A percentile compares a stretch with the other conserved stretches of the same genome.
phyloP scores from a whole-genome alignment of 495 filamentous ascomycete genomes.

The Chaetomium fimeti region DNA sequence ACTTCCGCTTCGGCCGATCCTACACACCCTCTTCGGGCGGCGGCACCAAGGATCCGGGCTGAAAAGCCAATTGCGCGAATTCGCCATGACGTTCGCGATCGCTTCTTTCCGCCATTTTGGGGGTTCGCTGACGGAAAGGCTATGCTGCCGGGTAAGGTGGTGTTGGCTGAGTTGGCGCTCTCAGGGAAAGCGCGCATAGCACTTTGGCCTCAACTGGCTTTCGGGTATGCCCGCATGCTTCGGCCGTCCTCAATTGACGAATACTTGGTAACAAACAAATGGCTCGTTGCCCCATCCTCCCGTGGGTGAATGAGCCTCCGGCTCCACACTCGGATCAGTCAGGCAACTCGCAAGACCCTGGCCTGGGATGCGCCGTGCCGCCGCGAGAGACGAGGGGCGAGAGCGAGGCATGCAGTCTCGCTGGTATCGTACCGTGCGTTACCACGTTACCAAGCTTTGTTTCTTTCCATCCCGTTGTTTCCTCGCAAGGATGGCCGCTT shows the following conservation, averaged over 20 bases:
- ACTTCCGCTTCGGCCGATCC: conserved; percentile 31
- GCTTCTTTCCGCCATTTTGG: neutral
- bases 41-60: neutral
- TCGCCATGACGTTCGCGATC: conserved; percentile 2
- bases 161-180: neutral
- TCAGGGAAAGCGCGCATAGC: neutral
- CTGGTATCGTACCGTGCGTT: neutral
- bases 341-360: conserved; percentile 21
- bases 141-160: neutral
- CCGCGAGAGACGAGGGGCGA: conserved; percentile 25
- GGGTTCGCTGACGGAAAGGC: neutral
- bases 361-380: conserved; percentile 10
- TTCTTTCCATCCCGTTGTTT: conserved; percentile 14
- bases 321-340: conserved; percentile 23
- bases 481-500: conserved; percentile 4
- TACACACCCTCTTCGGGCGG: neutral
- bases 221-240: conserved; percentile 12
- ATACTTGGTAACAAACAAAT: conserved; percentile 26
- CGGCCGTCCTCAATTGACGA: conserved; percentile 15
- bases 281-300: conserved; percentile 24
- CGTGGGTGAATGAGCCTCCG: conserved; percentile 20
- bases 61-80: conserved; percentile 11
- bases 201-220: neutral
- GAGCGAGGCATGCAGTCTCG: neutral
- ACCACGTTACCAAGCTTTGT: conserved; percentile 5